A percentile compares a stretch with the other conserved stretches of the same genome.
These are phyloP conservation scores for Vachellia pachyceras DNA, from an alignment of 306 rosid genomes.

Conservation along the genomic window DNA sequence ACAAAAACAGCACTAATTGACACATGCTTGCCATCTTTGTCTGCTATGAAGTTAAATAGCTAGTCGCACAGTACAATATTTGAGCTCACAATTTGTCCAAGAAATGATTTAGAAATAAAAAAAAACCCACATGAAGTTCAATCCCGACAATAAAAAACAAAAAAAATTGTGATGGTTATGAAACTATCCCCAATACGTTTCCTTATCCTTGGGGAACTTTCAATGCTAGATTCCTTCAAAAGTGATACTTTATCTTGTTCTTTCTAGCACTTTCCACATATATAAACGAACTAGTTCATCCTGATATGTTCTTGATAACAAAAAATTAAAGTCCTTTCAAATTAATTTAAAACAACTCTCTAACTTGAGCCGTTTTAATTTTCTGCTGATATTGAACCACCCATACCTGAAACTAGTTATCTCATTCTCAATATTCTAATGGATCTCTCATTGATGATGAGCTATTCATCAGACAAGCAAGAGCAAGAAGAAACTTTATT, in stretches of 20 bases:
- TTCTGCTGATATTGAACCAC: background rate
- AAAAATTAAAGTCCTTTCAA: background rate
- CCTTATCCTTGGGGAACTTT: background rate
- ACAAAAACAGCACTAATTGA: background rate
- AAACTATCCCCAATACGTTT: background rate
- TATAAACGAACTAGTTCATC: background rate
- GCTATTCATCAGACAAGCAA: background rate
- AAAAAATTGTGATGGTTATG: background rate
- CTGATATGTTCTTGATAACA: background rate
- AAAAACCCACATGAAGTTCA: background rate
- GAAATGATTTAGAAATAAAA: background rate
- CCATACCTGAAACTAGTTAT: background rate
- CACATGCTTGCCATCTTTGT: background rate
- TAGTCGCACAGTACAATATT: background rate
- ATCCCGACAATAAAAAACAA: background rate
- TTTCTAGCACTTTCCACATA: conserved; percentile 35
- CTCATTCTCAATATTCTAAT: background rate
- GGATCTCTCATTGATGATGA: background rate
- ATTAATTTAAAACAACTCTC: background rate
- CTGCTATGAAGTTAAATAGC: background rate
- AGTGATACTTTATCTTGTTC: background rate
- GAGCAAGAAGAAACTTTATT: background rate
- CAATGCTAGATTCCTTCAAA: background rate
- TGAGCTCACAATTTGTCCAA: background rate
- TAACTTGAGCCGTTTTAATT: background rate